Base-by-base conservation (phyloP, 768 basidiomycete species). In the Wakefieldia striispora region DNA sequence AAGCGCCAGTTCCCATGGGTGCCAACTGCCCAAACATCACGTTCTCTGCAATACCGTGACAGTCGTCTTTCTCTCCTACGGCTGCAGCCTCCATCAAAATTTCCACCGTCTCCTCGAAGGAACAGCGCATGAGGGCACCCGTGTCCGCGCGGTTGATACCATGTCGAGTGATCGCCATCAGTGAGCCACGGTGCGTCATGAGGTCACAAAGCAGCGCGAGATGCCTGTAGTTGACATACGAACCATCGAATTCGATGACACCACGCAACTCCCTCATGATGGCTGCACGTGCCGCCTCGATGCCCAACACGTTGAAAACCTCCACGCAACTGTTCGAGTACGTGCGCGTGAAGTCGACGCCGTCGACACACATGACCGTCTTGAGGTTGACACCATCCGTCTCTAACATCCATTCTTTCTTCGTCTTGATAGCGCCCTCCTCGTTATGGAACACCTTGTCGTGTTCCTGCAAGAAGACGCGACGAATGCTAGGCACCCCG, bases 71-170 rank as follows among this genome's bases (percentile, higher is more conserved):
- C 74, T 98, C 95, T 46, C 97, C 97, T 20, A 95, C 89, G 1
- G 95, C 94, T 1, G 97, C 97, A 0, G 97, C 97, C 66, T 99
- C 97, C 88, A 98, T 95, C 47, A 99, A 71, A 60, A 98, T 97
- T 67, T 99, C 97, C 53, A 99, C 97, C 3, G 97, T 99, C 75
- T 98, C 97, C 69, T 99, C 97, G 77, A 99, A 99, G 1, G 97
- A 98, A 69, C 93, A 98, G 43, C 97, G 79, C 88, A 98, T 98
- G 45, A 99, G 77, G 4, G 97, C 95, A 17, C 97, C 97, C n/a
- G 97, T 97, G 60, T 99, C 97, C 21, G 95, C 88, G 41, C 97
- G 86, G 71, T 99, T 99, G 71, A 99, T 99, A 68, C 97, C 97
- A 63, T 99, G 97, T 34, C 97, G 93, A 45, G 97, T 99, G 71